These are phyloP conservation scores for Boletus edulis DNA, from an alignment of 768 basidiomycete genomes.

Conservation along the genomic window DNA sequence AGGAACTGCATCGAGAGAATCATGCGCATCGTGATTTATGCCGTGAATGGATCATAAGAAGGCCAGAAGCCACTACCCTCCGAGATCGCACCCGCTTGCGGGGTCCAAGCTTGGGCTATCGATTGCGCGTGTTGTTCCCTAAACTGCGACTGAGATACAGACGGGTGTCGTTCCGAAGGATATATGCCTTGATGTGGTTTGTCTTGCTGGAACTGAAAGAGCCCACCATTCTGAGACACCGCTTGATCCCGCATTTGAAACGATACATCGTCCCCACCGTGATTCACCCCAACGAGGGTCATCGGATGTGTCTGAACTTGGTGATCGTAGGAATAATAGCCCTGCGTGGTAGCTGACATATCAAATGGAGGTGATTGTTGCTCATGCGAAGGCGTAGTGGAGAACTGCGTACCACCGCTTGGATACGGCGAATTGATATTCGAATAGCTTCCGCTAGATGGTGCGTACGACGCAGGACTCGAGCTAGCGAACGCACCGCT, in stretches of 20 bases:
- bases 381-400: slow-evolving; percentile 21
- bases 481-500: slow-evolving; percentile 15
- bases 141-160: slow-evolving; percentile 22
- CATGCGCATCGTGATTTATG: slow-evolving; percentile 10
- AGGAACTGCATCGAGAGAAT: not conserved
- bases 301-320: slow-evolving; percentile 13
- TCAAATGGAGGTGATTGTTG: slow-evolving; percentile 21
- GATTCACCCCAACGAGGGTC: slow-evolving; percentile 19
- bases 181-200: slow-evolving; percentile 25
- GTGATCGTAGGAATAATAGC: slow-evolving; percentile 24
- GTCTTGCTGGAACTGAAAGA: slow-evolving; percentile 22
- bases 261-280: slow-evolving; percentile 13
- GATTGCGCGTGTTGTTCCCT: slow-evolving; percentile 13
- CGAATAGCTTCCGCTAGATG: slow-evolving; percentile 25
- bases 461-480: slow-evolving; percentile 25
- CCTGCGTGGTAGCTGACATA: slow-evolving; percentile 13
- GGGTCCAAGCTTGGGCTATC: slow-evolving; percentile 18
- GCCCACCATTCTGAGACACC: slow-evolving; percentile 12
- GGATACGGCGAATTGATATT: slow-evolving; percentile 26
- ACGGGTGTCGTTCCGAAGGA: slow-evolving; percentile 20
- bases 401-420: slow-evolving; percentile 15
- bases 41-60: slow-evolving; percentile 23
- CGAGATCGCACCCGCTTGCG: slow-evolving; percentile 11
- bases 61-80: slow-evolving; percentile 26
- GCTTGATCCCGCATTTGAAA: slow-evolving; percentile 17